A percentile compares a stretch with the other conserved stretches of the same genome.
These are phyloP conservation scores for Rosa chinensis DNA, from an alignment of 306 rosid genomes.

Conservation along the genomic window DNA sequence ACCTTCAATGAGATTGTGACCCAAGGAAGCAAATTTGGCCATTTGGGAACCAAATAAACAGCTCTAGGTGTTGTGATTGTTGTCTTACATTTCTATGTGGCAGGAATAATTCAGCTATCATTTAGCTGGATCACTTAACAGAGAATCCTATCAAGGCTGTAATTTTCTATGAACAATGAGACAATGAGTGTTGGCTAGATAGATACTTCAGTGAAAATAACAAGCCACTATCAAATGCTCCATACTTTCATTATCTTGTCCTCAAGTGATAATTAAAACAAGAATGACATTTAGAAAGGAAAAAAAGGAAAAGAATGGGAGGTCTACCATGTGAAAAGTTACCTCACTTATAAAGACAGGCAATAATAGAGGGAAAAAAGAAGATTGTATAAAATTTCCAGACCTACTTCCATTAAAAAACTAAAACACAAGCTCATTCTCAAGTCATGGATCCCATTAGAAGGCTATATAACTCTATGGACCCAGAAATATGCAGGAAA, in stretches of 20 bases:
- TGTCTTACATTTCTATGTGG: constrained; percentile 20
- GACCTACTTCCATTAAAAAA: background rate
- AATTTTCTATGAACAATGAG: background rate
- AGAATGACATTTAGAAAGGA: background rate
- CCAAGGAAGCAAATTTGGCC: background rate
- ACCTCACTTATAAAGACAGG: background rate
- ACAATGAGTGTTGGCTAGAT: background rate
- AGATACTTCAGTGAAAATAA: background rate
- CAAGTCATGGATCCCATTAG: background rate
- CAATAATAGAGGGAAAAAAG: background rate
- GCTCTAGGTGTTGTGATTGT: background rate
- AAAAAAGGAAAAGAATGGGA: background rate
- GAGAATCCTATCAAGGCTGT: constrained; percentile 12
- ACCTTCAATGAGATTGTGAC: background rate
- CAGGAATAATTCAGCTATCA: constrained; percentile 15
- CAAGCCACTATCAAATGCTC: background rate
- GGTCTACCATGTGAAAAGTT: constrained; percentile 12
- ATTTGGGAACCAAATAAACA: background rate
- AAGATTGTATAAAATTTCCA: background rate
- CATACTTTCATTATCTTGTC: background rate
- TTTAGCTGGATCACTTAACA: background rate
- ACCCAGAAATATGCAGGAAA: background rate
- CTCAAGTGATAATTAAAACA: background rate
- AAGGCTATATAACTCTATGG: background rate
- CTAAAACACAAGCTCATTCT: background rate